Percentiles rank a stretch among this genome's conserved stretches.
phyloP scores from a whole-genome alignment of 208 protist genomes.

The Acanthamoeba castellanii region DNA sequence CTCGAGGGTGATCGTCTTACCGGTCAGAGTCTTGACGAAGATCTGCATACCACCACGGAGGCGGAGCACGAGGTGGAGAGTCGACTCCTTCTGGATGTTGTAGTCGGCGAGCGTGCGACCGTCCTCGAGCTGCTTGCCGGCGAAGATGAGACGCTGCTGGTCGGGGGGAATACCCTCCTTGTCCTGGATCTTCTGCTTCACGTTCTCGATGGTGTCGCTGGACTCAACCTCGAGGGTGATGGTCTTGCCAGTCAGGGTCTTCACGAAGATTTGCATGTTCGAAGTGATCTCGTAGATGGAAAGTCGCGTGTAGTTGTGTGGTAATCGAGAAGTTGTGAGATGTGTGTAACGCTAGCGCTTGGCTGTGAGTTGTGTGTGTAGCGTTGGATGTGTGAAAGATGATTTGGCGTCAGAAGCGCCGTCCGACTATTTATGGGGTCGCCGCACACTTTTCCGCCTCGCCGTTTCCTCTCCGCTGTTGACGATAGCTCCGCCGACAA shows the following conservation, averaged over 20 bases:
- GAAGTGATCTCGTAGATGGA: background rate
- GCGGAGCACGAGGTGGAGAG: constrained; percentile 84
- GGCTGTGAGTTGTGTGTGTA: background rate
- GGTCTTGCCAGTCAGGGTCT: background rate
- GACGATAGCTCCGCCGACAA: background rate
- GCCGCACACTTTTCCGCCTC: background rate
- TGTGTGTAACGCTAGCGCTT: background rate
- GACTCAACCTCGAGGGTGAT: constrained; percentile 92
- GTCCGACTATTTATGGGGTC: background rate
- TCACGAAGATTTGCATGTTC: constrained; percentile 63
- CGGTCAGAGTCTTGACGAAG: background rate
- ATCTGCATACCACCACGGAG: constrained; percentile 89
- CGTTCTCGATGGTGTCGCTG: constrained; percentile 95
- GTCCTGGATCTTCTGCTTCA: constrained; percentile 96
- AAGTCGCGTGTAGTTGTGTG: background rate
- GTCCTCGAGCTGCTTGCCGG: constrained; percentile 98
- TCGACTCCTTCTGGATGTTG: constrained; percentile 98
- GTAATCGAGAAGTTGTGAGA: background rate
- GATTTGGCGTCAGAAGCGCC: background rate
- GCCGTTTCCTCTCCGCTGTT: background rate
- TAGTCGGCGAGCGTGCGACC: constrained; percentile 97
- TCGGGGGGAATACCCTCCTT: constrained; percentile 95
- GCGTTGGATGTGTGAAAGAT: background rate
- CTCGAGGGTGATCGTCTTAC: constrained; percentile 88
- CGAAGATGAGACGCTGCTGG: constrained; percentile 94